Evolutionary conservation across 2,329 filamentous ascomycete genomes (phyloP).

Genomic region (Alternaria gansuensis): DNA sequence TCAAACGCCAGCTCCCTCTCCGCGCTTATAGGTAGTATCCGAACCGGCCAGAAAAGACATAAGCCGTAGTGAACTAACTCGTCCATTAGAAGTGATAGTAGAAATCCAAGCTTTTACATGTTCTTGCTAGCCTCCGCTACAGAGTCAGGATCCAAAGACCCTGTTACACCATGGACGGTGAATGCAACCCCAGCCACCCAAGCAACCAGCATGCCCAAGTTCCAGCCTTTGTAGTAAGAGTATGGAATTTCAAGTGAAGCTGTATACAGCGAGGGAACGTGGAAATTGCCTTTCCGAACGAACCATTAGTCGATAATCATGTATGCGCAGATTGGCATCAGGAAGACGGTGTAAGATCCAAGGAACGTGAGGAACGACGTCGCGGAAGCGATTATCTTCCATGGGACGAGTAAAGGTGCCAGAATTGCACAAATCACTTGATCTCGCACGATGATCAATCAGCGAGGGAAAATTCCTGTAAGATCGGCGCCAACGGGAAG

Average conservation of each 20-base stretch:
- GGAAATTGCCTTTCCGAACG: slow-evolving; percentile 32
- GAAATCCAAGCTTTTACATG: slow-evolving; percentile 33
- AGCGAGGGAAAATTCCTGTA: slow-evolving; percentile 36
- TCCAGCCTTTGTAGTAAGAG: slow-evolving; percentile 34
- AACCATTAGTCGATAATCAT: slow-evolving; percentile 35
- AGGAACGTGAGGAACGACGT: slow-evolving; percentile 42
- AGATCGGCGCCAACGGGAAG: slow-evolving; percentile 40
- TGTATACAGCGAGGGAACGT: slow-evolving; percentile 31
- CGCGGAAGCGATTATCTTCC: slow-evolving; percentile 42
- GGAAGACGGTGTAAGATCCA: slow-evolving; percentile 37
- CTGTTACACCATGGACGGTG: slow-evolving; percentile 31
- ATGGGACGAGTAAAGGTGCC: slow-evolving; percentile 31
- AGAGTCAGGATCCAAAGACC: slow-evolving; percentile 25
- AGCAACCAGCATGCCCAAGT: slow-evolving; percentile 31
- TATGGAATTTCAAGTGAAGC: slow-evolving; percentile 23
- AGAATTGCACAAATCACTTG: slow-evolving; percentile 31
- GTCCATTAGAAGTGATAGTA: slow-evolving; percentile 28
- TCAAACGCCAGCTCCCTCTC: slow-evolving; percentile 26
- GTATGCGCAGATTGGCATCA: slow-evolving; percentile 37
- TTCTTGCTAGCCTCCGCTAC: slow-evolving; percentile 29
- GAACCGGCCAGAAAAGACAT: slow-evolving; percentile 28
- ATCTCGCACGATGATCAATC: slow-evolving; percentile 40
- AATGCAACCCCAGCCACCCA: slow-evolving; percentile 33
- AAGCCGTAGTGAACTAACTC: slow-evolving; percentile 27
- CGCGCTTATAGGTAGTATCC: slow-evolving; percentile 21